phyloP scores from a whole-genome alignment of 2,329 filamentous ascomycete species.

The Teratosphaeria nubilosa region DNA sequence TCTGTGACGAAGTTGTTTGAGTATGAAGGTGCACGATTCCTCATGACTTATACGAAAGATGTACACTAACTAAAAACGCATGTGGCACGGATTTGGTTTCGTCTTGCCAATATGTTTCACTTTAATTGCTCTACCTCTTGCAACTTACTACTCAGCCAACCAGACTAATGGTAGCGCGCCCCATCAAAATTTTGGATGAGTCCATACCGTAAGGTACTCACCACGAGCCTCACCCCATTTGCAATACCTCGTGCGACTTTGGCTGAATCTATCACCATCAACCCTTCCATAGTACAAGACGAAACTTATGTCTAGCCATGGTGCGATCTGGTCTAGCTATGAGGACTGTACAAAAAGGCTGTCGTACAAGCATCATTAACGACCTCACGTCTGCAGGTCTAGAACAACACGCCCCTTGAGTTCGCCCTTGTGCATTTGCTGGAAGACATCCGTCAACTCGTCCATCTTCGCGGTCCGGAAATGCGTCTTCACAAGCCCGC shows the following conservation, averaged over 20 bases:
- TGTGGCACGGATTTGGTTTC: not conserved
- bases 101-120: not conserved
- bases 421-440: constrained; percentile 37
- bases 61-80: not conserved
- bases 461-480: constrained; percentile 38
- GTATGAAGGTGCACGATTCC: not conserved
- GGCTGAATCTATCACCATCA: not conserved
- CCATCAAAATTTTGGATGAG: not conserved
- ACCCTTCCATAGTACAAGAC: not conserved
- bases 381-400: constrained; percentile 23
- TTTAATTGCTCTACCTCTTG: not conserved
- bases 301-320: not conserved
- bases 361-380: not conserved
- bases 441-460: constrained; percentile 35
- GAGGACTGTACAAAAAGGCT: not conserved
- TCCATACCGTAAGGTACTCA: too few relatives aligned
- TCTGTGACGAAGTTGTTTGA: too few relatives aligned
- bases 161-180: not conserved
- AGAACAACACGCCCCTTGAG: constrained; percentile 39
- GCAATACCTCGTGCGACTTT: not conserved
- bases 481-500: constrained; percentile 39
- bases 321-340: not conserved
- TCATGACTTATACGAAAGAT: not conserved
- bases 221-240: not conserved
- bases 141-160: not conserved